phyloP scores from a whole-genome alignment of 148 eudicot species.

The Arctostaphylos glauca region DNA sequence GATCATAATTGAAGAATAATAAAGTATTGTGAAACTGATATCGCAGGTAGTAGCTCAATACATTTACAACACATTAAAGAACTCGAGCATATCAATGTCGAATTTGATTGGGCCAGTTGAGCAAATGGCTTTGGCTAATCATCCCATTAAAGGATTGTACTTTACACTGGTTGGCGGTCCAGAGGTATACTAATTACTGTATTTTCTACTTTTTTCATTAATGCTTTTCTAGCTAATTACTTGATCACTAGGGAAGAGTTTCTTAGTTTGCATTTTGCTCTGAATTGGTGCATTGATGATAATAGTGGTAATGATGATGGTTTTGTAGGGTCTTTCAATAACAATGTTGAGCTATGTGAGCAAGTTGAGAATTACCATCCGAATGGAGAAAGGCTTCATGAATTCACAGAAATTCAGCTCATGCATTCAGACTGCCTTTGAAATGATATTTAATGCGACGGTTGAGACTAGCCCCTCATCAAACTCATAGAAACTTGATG shows the following conservation, averaged over 20 bases:
- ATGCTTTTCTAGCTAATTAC: no score
- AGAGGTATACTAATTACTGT: conserved; percentile 30
- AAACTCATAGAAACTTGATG: no score
- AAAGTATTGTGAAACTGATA: background rate
- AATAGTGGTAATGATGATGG: no score
- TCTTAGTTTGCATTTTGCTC: no score
- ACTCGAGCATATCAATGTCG: conserved; percentile 48
- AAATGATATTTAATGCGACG: conserved; percentile 43
- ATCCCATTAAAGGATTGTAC: conserved; percentile 56
- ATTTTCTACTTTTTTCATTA: background rate
- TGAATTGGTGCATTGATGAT: no score
- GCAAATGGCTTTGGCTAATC: conserved; percentile 48
- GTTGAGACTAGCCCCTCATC: background rate
- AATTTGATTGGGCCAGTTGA: conserved; percentile 65
- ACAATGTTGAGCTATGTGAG: conserved; percentile 47
- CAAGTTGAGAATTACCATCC: conserved; percentile 42
- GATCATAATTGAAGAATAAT: no score
- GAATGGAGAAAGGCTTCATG: conserved; percentile 46
- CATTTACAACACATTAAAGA: conserved; percentile 38
- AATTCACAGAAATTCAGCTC: conserved; percentile 42
- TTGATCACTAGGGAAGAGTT: no score
- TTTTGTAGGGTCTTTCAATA: conserved; percentile 21
- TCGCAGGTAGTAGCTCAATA: conserved; percentile 44
- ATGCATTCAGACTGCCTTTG: conserved; percentile 48
- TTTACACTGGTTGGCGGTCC: conserved; percentile 54